Evolutionary conservation across 352 stramenopile genomes (phyloP), one percentile per base, ranked within the genome.

Genomic region (Phytophthora capsici): DNA sequence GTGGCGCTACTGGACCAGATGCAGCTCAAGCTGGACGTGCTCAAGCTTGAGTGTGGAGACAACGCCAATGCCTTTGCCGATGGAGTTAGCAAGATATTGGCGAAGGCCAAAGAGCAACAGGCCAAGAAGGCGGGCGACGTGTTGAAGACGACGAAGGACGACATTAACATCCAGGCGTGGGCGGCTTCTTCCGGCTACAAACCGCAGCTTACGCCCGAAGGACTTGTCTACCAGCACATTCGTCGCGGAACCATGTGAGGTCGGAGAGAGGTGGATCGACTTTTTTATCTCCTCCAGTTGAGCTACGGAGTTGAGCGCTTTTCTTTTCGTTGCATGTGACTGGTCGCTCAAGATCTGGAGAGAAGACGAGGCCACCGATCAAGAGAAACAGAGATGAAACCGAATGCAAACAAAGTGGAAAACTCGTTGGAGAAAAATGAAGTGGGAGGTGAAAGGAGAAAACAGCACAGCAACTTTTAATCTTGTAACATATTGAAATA

Each of bases 201-300:
- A 51, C 47, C 50, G 23, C 72, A 84, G 37, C 63, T 86, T 34
- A 83, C 71, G 26, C 69, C 82, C 0, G 82, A 89, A 50, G 69
- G 70, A 25, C 68, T 88, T 38, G 63, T 78, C 16, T 88, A 93
- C 69, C 79, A 88, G 64, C 82, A 93, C 62, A 80, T 92, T 26
- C 85, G 82, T 40, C 82, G 85, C 17, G 85, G 81, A 46, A 93
- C 85, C 4, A 90, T 93, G 81, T 93, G 78, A 88, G 41, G n/a
- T n/a, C 22, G 4, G 38, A n/a, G 50, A 51, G 14, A 10, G 37
- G 40, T 25, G 40, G 25, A 52, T 17, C 19, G 12, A 45, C 20
- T 49, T 66, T 41, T 48, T 63, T 25, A 54, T 40, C 37, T 55
- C 12, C 40, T 55, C 14, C 20, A 53, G 32, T 40, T 34, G 56